Conservation (phyloP, 192 early-diverging fungal genomes). For the Backusella tuberculispora region DNA sequence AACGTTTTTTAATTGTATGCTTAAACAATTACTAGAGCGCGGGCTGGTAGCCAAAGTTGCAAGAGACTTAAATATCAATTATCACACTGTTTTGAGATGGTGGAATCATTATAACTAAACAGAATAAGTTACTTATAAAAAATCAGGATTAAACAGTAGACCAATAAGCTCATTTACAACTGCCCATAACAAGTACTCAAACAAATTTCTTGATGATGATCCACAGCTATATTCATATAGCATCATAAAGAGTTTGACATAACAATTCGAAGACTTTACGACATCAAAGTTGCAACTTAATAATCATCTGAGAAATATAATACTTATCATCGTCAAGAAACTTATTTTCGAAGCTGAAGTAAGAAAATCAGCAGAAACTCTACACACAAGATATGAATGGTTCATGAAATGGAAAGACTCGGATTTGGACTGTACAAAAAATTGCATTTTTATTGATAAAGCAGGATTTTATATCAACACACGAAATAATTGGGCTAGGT, state of each 20-base stretch:
- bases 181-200: conserved; percentile 9
- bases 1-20: background rate
- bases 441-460: too few relatives aligned
- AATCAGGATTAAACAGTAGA: conserved; percentile 5
- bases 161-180: conserved; percentile 23
- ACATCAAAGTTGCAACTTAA: conserved; percentile 1
- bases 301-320: background rate
- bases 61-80: conserved; percentile 17
- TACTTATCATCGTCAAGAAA: background rate
- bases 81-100: conserved; percentile 6
- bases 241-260: conserved; percentile 12
- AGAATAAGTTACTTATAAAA: conserved; percentile 13
- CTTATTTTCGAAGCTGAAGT: too few relatives aligned
- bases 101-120: conserved; percentile 6
- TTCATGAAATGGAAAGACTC: too few relatives aligned
- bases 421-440: too few relatives aligned
- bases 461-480: too few relatives aligned
- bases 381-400: too few relatives aligned
- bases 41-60: background rate
- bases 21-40: background rate
- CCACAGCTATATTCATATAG: conserved; percentile 3
- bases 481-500: too few relatives aligned
- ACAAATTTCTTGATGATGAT: background rate
- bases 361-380: too few relatives aligned
- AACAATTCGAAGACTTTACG: conserved; percentile 17